Conservation (phyloP, 2,329 filamentous ascomycete species). For the Calonectria crousiana region DNA sequence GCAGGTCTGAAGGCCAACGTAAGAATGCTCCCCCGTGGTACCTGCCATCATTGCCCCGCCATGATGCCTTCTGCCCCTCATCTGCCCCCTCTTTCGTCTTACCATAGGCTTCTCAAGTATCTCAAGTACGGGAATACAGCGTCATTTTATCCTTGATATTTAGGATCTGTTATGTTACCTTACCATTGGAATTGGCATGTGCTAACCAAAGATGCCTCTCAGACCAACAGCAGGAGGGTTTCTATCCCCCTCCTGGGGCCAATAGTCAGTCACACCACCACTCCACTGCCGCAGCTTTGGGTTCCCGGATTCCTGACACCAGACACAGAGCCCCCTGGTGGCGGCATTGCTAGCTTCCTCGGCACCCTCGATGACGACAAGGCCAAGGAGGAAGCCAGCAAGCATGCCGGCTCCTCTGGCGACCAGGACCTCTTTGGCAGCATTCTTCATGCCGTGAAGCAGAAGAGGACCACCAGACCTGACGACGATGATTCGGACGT, state of each 20-base stretch:
- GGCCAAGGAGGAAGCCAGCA: conserved; percentile 62
- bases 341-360: conserved; percentile 53
- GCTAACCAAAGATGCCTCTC: conserved; percentile 13
- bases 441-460: conserved; percentile 60
- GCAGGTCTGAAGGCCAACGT: conserved; percentile 43
- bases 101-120: background rate
- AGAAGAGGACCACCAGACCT: conserved; percentile 63
- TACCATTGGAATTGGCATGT: background rate
- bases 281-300: background rate
- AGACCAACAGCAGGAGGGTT: conserved; percentile 39
- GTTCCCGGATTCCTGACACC: conserved; percentile 16
- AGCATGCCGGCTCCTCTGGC: conserved; percentile 60
- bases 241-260: conserved; percentile 38
- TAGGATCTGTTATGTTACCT: background rate
- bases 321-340: conserved; percentile 50
- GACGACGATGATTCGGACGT: conserved; percentile 63
- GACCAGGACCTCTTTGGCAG: conserved; percentile 62
- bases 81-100: background rate
- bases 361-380: conserved; percentile 62
- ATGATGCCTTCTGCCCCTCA: conserved; percentile 31
- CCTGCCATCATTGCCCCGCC: conserved; percentile 38
- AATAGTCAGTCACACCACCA: conserved; percentile 43
- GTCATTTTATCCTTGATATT: background rate
- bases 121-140: background rate
- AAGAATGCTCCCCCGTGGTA: conserved; percentile 35